phyloP scores from a whole-genome alignment of 106 monocot species.

The Acanthochlamys bracteata region DNA sequence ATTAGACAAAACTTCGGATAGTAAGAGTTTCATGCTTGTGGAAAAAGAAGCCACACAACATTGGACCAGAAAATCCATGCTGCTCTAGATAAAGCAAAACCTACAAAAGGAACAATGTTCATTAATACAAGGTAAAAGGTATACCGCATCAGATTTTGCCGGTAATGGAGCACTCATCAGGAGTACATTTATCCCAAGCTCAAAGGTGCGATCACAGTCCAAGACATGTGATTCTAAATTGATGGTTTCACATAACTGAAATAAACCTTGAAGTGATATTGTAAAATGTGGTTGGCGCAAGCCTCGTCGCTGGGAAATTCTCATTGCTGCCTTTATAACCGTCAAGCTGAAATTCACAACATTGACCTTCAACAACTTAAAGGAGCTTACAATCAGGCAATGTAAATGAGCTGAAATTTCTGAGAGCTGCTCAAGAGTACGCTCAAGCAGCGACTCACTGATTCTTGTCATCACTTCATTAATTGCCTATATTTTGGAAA shows the following conservation, averaged over 20 bases:
- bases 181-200: constrained; percentile 40
- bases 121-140: neutral
- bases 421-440: constrained; percentile 66
- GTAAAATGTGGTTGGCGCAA: constrained; percentile 61
- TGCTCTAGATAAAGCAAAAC: neutral
- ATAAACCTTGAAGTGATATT: constrained; percentile 49
- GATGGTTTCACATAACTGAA: constrained; percentile 37
- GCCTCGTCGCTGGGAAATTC: constrained; percentile 59
- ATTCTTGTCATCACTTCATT: constrained; percentile 34
- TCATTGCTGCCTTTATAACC: constrained; percentile 50
- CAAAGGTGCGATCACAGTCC: constrained; percentile 9
- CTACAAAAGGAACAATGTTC: neutral
- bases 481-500: constrained; percentile 32
- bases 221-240: constrained; percentile 14
- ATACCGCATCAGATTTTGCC: constrained; percentile 44
- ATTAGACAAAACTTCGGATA: too few species aligned
- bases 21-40: too few species aligned
- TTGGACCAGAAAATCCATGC: too few species aligned
- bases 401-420: constrained; percentile 52
- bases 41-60: too few species aligned
- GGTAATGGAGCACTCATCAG: constrained; percentile 56
- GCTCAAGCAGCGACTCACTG: constrained; percentile 59
- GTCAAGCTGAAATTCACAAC: constrained; percentile 42
- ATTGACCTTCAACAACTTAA: constrained; percentile 37
- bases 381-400: constrained; percentile 16